Conservation (phyloP, 2,329 filamentous ascomycete genomes). For the Colletotrichum spaethianum region DNA sequence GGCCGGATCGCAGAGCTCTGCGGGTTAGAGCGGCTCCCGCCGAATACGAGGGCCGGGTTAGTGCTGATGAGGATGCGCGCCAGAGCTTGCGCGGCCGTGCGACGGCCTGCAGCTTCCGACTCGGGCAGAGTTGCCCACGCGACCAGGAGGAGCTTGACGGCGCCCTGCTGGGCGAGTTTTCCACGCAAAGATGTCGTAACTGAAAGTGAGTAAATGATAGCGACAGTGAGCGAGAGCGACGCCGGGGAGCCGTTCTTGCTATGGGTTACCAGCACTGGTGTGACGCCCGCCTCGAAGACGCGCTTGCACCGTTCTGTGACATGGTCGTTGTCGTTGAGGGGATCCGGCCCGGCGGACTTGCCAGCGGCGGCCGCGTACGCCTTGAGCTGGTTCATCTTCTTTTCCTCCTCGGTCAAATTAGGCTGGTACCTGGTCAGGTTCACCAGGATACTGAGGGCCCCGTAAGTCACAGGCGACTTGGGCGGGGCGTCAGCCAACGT, state of each 20-base stretch:
- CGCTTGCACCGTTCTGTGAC: slow-evolving; percentile 82
- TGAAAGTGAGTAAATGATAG: slow-evolving; percentile 84
- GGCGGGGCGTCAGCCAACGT: slow-evolving; percentile 71
- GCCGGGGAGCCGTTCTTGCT: slow-evolving; percentile 80
- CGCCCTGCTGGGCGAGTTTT: slow-evolving; percentile 92
- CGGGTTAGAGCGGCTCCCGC: slow-evolving; percentile 79
- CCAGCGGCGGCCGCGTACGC: slow-evolving; percentile 92
- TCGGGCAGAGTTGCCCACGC: slow-evolving; percentile 75
- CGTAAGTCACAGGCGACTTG: slow-evolving; percentile 83
- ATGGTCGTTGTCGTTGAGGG: slow-evolving; percentile 81
- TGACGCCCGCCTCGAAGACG: slow-evolving; percentile 83
- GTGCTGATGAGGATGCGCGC: slow-evolving; percentile 90
- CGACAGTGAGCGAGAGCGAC: slow-evolving; percentile 79
- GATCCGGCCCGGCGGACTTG: slow-evolving; percentile 71
- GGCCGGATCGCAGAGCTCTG: slow-evolving; percentile 87
- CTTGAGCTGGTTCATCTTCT: slow-evolving; percentile 91
- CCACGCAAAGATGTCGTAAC: slow-evolving; percentile 82
- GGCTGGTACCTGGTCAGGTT: slow-evolving; percentile 90
- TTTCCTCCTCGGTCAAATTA: slow-evolving; percentile 87
- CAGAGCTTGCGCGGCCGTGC: slow-evolving; percentile 82
- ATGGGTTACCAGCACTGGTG: slow-evolving; percentile 82
- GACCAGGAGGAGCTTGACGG: slow-evolving; percentile 85
- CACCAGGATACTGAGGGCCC: slow-evolving; percentile 85
- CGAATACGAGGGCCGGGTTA: slow-evolving; percentile 88
- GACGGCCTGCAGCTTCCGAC: slow-evolving; percentile 61